These are phyloP conservation scores for Berkeleyomyces rouxiae DNA, from an alignment of 2,329 filamentous ascomycete genomes.

Conservation along the genomic window DNA sequence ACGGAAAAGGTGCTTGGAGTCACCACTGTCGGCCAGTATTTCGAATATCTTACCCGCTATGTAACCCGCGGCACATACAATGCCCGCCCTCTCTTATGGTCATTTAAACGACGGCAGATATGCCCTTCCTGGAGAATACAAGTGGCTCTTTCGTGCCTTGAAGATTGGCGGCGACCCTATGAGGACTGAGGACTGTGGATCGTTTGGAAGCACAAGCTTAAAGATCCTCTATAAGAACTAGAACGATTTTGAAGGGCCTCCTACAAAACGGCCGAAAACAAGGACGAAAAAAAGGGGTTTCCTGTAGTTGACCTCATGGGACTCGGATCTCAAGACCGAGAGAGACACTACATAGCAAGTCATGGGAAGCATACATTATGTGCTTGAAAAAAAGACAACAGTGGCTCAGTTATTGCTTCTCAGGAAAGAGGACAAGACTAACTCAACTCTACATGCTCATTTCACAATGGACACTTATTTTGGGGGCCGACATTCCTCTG, in stretches of 20 bases:
- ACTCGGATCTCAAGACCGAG: neutral
- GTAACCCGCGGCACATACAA: slow-evolving; percentile 17
- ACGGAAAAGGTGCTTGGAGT: slow-evolving; percentile 22
- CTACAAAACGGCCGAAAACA: neutral
- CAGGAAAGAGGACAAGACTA: too few relatives aligned
- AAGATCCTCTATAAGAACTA: slow-evolving; percentile 25
- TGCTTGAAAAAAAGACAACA: too few relatives aligned
- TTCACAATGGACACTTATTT: too few relatives aligned
- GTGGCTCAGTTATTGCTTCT: too few relatives aligned
- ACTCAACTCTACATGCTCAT: too few relatives aligned
- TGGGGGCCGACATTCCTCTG: too few relatives aligned
- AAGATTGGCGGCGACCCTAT: slow-evolving; percentile 33
- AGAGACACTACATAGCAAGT: neutral
- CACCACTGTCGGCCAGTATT: slow-evolving; percentile 27
- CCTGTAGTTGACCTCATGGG: neutral
- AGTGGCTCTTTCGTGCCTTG: slow-evolving; percentile 31
- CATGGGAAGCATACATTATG: too few relatives aligned
- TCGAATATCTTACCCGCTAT: slow-evolving; percentile 23
- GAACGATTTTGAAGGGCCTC: neutral
- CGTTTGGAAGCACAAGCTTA: slow-evolving; percentile 26
- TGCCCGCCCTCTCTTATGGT: slow-evolving; percentile 28
- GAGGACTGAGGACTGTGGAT: slow-evolving; percentile 31
- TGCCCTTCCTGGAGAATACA: slow-evolving; percentile 33
- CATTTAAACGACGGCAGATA: slow-evolving; percentile 29
- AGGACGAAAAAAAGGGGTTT: neutral